Evolutionary conservation across 768 basidiomycete genomes (phyloP), one percentile per base, ranked within the genome.

Genomic region (Candolleomyces efflorescens): DNA sequence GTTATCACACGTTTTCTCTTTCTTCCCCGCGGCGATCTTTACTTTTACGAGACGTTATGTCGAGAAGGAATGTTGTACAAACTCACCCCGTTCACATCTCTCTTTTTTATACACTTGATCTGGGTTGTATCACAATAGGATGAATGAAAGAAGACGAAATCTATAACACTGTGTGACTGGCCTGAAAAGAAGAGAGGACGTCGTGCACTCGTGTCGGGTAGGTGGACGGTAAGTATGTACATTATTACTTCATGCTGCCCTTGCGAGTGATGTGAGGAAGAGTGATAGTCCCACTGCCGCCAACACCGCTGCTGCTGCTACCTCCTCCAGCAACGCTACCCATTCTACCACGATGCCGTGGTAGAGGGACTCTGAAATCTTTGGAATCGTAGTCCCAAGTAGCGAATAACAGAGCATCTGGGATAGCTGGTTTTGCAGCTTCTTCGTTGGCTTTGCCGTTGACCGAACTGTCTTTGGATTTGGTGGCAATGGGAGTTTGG

Each of bases 381-480:
- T 82, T 82, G 7, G 68, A 58, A 53, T 83, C 81, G 53, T 76
- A 79, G 53, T 84, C 82, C 83, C 83, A 84, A 15, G 83, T 83
- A 23, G 80, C 80, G 56, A 69, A 82, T 37, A 84, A 62, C 37
- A 74, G 71, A n/a, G 82, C 82, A 58, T 84, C 82, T 10, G 80
- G 78, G 32, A 84, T 68, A 5, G 70, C 62, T 7, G 72, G 67
- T 55, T 78, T 74, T 5, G 69, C 60, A 5, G 71, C 74, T 48
- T 64, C 65, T 13, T 66, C 65, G 27, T 65, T 65, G 13, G 61
- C 70, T 53, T 69, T 70, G n/a, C 59, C 67, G 45, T 69, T 63
- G 18, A 60, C 54, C 3, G 65, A 62, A 9, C 56, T 53, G 39
- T 71, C 70, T 55, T 73, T 73, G 44, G 66, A 58, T 56, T 72